Percentiles rank a stretch among this genome's conserved stretches.
These are phyloP conservation scores for Ceratobasidium sp. DNA, from an alignment of 1,284 basidiomycete genomes.

Conservation along the genomic window DNA sequence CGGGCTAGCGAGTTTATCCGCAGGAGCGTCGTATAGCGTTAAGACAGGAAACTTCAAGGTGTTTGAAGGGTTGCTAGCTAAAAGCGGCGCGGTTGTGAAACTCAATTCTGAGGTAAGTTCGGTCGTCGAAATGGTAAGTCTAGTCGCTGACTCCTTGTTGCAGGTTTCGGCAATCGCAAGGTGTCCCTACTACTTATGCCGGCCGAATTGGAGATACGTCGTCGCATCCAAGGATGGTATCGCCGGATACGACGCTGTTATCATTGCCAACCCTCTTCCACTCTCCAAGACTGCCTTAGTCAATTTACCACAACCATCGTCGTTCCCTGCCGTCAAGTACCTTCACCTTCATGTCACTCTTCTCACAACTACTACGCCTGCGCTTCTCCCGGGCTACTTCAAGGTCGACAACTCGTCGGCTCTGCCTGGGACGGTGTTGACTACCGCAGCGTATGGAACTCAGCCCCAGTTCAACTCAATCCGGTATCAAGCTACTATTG, in stretches of 20 bases:
- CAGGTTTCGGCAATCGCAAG: too few relatives aligned
- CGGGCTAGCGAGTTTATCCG: slow-evolving; percentile 79
- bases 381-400: slow-evolving; percentile 80
- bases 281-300: too few relatives aligned
- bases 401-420: slow-evolving; percentile 59
- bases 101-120: slow-evolving; percentile 70
- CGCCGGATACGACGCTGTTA: slow-evolving; percentile 72
- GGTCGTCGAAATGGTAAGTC: slow-evolving; percentile 44
- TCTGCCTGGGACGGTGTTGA: slow-evolving; percentile 68
- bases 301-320: background rate
- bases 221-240: background rate
- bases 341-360: slow-evolving; percentile 91
- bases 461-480: slow-evolving; percentile 89
- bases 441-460: slow-evolving; percentile 69
- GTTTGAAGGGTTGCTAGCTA: slow-evolving; percentile 84
- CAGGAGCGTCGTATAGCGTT: slow-evolving; percentile 75
- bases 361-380: slow-evolving; percentile 78
- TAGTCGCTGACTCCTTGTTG: too few relatives aligned
- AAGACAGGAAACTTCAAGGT: slow-evolving; percentile 87
- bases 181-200: too few relatives aligned
- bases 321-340: slow-evolving; percentile 62
- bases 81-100: slow-evolving; percentile 75
- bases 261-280: slow-evolving; percentile 70
- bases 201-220: slow-evolving; percentile 28
- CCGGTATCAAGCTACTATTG: slow-evolving; percentile 80